Evolutionary conservation across 1,284 basidiomycete genomes (phyloP).

Genomic region (Boletus smithii): DNA sequence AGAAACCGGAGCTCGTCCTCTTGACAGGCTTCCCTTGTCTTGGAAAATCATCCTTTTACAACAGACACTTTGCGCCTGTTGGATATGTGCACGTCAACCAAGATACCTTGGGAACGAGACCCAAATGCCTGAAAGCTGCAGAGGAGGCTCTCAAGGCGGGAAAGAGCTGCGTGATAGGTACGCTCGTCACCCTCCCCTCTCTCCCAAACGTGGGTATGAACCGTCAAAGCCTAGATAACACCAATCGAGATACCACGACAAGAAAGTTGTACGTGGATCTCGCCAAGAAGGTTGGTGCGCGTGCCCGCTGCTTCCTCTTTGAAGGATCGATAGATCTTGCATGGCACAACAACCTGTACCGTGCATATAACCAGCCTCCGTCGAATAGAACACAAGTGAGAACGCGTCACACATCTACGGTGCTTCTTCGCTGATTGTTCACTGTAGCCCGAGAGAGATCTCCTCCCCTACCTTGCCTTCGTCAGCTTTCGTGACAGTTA

Average conservation of each 20-base stretch:
- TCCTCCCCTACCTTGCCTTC: conserved; percentile 68
- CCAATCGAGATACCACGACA: conserved; percentile 71
- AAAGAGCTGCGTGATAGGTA: conserved; percentile 75
- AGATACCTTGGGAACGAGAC: conserved; percentile 70
- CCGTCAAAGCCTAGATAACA: conserved; percentile 62
- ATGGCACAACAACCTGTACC: conserved; percentile 88
- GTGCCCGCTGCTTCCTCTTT: conserved; percentile 61
- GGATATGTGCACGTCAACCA: conserved; percentile 86
- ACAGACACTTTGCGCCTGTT: conserved; percentile 60
- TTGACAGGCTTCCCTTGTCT: conserved; percentile 87
- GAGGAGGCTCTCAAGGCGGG: conserved; percentile 54
- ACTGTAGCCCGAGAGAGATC: conserved; percentile 46
- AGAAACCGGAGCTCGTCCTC: conserved; percentile 61
- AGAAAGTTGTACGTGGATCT: conserved; percentile 68
- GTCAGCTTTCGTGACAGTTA: conserved; percentile 56
- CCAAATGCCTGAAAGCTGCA: conserved; percentile 71
- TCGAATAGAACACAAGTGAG: conserved; percentile 41
- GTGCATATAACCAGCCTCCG: conserved; percentile 59
- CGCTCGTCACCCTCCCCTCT: conserved; percentile 20
- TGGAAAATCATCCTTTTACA: conserved; percentile 85
- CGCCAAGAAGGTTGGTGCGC: conserved; percentile 53
- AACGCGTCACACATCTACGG: background rate
- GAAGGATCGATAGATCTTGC: conserved; percentile 71
- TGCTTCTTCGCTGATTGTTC: conserved; percentile 6
- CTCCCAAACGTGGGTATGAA: background rate